Conservation (phyloP, 1,284 basidiomycete genomes). For the Apiotrichum gamsii region DNA sequence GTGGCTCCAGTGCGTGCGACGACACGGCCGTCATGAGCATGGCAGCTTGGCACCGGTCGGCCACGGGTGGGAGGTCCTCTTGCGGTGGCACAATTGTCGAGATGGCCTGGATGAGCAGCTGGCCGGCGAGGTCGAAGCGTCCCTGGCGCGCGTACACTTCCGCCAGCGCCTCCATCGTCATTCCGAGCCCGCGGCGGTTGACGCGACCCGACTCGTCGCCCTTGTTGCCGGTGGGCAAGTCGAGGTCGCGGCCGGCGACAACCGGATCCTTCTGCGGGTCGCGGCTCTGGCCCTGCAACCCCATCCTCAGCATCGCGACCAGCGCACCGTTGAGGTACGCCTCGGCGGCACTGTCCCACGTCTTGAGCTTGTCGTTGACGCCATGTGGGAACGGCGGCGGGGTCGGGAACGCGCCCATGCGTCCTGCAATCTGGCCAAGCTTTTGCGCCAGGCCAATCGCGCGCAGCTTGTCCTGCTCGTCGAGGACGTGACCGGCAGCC, state of each 20-base stretch:
- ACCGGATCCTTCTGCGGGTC: slow-evolving; percentile 14
- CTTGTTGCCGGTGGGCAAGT: slow-evolving; percentile 24
- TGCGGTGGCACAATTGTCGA: slow-evolving; percentile 39
- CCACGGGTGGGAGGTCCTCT: slow-evolving; percentile 16
- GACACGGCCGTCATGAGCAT: slow-evolving; percentile 45
- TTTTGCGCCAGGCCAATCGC: slow-evolving; percentile 40
- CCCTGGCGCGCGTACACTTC: slow-evolving; percentile 43
- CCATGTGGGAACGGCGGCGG: slow-evolving; percentile 11
- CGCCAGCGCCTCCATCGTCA: slow-evolving; percentile 46
- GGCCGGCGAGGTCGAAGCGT: slow-evolving; percentile 36
- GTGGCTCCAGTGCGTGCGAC: slow-evolving; percentile 37
- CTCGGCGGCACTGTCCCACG: slow-evolving; percentile 37
- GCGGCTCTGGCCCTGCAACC: slow-evolving; percentile 12
- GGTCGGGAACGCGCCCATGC: slow-evolving; percentile 6
- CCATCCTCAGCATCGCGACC: slow-evolving; percentile 37
- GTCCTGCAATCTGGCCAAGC: slow-evolving; percentile 21
- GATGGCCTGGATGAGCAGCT: slow-evolving; percentile 43
- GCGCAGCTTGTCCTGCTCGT: slow-evolving; percentile 32
- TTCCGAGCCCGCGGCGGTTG: slow-evolving; percentile 40
- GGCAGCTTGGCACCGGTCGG: slow-evolving; percentile 40
- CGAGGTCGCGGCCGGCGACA: slow-evolving; percentile 36
- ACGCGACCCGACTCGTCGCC: slow-evolving; percentile 32
- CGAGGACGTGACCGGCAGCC: slow-evolving; percentile 15
- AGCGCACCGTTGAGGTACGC: slow-evolving; percentile 33
- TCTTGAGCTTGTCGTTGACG: background rate